phyloP scores from a whole-genome alignment of 331 rosid genomes.

The Stylosanthes scabra region DNA sequence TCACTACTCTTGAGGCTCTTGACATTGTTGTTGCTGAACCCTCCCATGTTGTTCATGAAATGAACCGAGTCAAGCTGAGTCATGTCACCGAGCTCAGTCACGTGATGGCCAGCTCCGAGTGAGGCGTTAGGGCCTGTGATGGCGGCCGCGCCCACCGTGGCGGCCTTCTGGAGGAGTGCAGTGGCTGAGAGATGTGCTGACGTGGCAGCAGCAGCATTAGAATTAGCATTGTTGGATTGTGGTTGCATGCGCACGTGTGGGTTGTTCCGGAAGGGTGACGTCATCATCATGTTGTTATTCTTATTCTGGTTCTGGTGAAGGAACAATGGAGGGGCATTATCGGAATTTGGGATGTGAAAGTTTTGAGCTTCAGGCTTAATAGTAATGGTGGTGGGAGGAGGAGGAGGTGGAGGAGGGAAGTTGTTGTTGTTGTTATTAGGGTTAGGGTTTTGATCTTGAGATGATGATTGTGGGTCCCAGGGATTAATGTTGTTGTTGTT shows the following conservation, averaged over 20 bases:
- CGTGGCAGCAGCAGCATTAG: conserved; percentile 33
- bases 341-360: conserved; percentile 41
- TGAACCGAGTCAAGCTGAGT: conserved; percentile 47
- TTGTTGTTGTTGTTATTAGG: conserved; percentile 44
- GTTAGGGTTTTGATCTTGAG: conserved; percentile 71
- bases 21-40: conserved; percentile 39
- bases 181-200: conserved; percentile 87
- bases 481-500: conserved; percentile 34
- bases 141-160: conserved; percentile 61
- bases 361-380: conserved; percentile 62
- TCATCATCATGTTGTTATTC: conserved; percentile 31
- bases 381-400: conserved; percentile 13
- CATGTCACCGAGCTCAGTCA: conserved; percentile 48
- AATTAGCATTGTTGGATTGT: conserved; percentile 14
- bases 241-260: conserved; percentile 48
- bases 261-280: conserved; percentile 51
- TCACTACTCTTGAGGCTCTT: conserved; percentile 47
- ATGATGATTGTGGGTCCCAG: conserved; percentile 49
- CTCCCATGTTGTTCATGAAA: conserved; percentile 43
- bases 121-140: conserved; percentile 37
- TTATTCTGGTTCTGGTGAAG: conserved; percentile 26
- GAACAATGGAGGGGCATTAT: conserved; percentile 27
- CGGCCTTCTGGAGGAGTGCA: conserved; percentile 92
- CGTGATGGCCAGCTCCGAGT: conserved; percentile 15
- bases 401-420: neutral